Evolutionary conservation across 1,284 basidiomycete genomes (phyloP), one percentile per base, ranked within the genome.

Genomic region (Sporisorium graminicola): DNA sequence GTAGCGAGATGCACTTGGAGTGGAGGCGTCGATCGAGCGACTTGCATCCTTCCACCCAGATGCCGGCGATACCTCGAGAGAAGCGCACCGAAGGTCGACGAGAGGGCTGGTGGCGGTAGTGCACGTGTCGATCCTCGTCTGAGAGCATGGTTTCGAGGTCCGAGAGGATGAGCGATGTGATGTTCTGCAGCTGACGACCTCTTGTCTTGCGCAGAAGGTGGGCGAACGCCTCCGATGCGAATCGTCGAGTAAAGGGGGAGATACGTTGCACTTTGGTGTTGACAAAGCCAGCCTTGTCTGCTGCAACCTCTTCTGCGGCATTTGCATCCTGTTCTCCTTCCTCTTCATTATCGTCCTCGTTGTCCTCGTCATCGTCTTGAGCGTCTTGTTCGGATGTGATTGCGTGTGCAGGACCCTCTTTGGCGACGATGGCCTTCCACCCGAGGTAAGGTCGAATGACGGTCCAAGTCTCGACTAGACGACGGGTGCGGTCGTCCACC

Each of bases 181-280:
- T 68, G 26, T 62, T 65, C 26, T 63, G 58, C 24, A 85, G 69
- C 49, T 83, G 79, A 3, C 46, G 51, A 13, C 57, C 65, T 10
- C 80, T 68, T 14, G 81, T 79, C 65, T 81, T 84, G 55, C 84
- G 80, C 6, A 85, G 64, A 16, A 85, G 78, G 49, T 85, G 81
- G 1, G 83, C 82, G 27, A 85, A 77, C 0, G 84, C 83, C 59
- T 85, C 84, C 0, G 82, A 74, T 4, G 81, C 82, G 47, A 85
- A 85, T 27, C 84, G 79, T 16, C 81, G 69, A 10, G 79, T 81
- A 49, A 84, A 82, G 14, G 78, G 57, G 27, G 79, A 73, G 56
- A 78, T 68, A 42, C 73, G 74, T 22, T 59, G 65, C 9, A 61
- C 12, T 18, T 74, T 63, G 59, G 65, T 68, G 53, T 73, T 78